Evolutionary conservation across 2,329 filamentous ascomycete species (phyloP).

Genomic region (Boeremia lycopersici): DNA sequence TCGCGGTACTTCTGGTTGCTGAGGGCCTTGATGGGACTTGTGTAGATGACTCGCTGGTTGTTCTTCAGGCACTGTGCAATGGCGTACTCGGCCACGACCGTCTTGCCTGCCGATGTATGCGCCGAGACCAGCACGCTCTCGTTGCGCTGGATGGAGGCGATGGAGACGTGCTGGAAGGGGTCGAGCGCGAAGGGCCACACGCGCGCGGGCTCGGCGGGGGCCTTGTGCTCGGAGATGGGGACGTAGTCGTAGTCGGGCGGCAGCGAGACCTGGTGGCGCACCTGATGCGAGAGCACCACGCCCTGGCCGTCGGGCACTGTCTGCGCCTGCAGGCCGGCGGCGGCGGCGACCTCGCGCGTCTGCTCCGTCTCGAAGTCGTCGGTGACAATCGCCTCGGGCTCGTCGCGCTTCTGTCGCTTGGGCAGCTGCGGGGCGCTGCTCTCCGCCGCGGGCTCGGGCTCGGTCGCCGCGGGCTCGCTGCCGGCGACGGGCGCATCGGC

Average conservation of each 20-base stretch:
- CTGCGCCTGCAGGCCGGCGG: constrained; percentile 68
- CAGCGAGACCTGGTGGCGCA: constrained; percentile 95
- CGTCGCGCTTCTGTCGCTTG: constrained; percentile 70
- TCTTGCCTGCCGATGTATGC: constrained; percentile 97
- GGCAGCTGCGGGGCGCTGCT: constrained; percentile 48
- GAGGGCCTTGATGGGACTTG: constrained; percentile 96
- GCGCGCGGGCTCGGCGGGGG: constrained; percentile 84
- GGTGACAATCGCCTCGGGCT: constrained; percentile 80
- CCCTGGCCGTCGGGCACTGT: constrained; percentile 69
- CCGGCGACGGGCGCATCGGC: constrained; percentile 45
- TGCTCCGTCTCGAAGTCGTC: constrained; percentile 95
- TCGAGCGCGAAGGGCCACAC: constrained; percentile 90
- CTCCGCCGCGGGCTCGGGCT: constrained; percentile 43
- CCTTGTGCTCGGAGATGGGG: constrained; percentile 91
- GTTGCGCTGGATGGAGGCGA: constrained; percentile 91
- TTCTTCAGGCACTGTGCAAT: constrained; percentile 96
- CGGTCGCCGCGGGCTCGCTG: constrained; percentile 15
- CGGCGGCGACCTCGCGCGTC: constrained; percentile 84
- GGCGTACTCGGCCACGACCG: constrained; percentile 96
- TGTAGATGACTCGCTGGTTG: constrained; percentile 98
- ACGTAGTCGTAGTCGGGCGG: constrained; percentile 94
- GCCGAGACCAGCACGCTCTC: constrained; percentile 97
- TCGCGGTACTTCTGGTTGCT: constrained; percentile 99
- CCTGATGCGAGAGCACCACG: constrained; percentile 91
- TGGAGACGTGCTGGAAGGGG: constrained; percentile 94